Conservation (phyloP, 495 filamentous ascomycete species). For the Clavariopsis aquatica region DNA sequence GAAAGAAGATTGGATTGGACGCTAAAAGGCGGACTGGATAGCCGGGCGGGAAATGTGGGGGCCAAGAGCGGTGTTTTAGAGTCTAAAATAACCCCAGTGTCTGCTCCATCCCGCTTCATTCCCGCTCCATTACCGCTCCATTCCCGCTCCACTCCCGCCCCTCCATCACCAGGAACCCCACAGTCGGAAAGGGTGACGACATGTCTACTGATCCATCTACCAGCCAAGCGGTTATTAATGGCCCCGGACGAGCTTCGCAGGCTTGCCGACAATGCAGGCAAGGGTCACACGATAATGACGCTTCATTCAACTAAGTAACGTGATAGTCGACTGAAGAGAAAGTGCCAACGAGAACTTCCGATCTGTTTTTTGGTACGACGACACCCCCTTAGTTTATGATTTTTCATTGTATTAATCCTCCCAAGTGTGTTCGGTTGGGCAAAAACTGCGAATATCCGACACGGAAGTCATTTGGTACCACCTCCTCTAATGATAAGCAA, state of each 20-base stretch:
- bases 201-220: too few species aligned
- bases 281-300: background rate
- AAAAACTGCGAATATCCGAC: slow-evolving; percentile 1
- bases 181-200: too few species aligned
- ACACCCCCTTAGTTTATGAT: background rate
- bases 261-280: slow-evolving; percentile 5
- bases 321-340: slow-evolving; percentile 1
- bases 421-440: background rate
- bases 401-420: background rate
- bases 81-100: background rate
- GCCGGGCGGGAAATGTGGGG: background rate
- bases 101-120: background rate
- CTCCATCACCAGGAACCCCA: too few species aligned
- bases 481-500: background rate
- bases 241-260: background rate
- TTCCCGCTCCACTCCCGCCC: too few species aligned
- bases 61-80: slow-evolving; percentile 1
- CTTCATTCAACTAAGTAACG: background rate
- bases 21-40: background rate
- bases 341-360: background rate
- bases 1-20: background rate
- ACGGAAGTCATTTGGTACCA: background rate
- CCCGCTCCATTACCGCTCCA: too few species aligned
- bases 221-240: background rate
- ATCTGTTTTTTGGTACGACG: background rate